Conservation (phyloP, 352 stramenopile species). For the Halophytophthora batemanensis region DNA sequence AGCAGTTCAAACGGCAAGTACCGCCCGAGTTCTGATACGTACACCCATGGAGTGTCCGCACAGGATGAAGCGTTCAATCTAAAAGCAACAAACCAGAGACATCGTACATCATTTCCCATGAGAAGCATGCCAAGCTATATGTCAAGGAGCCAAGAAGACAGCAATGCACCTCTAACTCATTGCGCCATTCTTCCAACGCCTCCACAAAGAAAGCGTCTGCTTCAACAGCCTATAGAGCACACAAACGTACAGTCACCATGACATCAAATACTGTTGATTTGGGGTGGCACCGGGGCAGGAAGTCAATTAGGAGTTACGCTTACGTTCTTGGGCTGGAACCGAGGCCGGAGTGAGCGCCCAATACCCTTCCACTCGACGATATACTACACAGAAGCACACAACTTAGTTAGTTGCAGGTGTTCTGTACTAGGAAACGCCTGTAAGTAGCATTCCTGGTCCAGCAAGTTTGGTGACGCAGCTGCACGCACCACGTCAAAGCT, state of each 20-base stretch:
- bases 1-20: neutral
- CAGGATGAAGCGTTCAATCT: conserved; percentile 61
- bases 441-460: neutral
- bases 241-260: neutral
- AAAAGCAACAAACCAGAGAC: neutral
- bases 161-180: conserved; percentile 36
- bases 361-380: conserved; percentile 74
- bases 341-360: conserved; percentile 49
- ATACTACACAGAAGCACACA: conserved; percentile 34
- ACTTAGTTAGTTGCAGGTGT: neutral
- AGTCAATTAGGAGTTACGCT: neutral
- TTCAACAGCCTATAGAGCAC: conserved; percentile 34
- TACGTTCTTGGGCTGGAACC: conserved; percentile 50
- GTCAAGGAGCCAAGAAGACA: neutral
- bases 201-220: conserved; percentile 71
- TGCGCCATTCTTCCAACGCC: conserved; percentile 60
- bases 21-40: conserved; percentile 8
- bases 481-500: conserved; percentile 57
- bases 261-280: too few species aligned
- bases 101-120: too few species aligned
- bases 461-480: neutral
- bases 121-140: conserved; percentile 1
- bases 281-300: too few species aligned
- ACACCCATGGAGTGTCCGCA: conserved; percentile 73
- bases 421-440: neutral